Percentiles rank a stretch among this genome's conserved stretches.
These are phyloP conservation scores for Cladosporium oxysporum DNA, from an alignment of 2,329 filamentous ascomycete genomes.

Conservation along the genomic window DNA sequence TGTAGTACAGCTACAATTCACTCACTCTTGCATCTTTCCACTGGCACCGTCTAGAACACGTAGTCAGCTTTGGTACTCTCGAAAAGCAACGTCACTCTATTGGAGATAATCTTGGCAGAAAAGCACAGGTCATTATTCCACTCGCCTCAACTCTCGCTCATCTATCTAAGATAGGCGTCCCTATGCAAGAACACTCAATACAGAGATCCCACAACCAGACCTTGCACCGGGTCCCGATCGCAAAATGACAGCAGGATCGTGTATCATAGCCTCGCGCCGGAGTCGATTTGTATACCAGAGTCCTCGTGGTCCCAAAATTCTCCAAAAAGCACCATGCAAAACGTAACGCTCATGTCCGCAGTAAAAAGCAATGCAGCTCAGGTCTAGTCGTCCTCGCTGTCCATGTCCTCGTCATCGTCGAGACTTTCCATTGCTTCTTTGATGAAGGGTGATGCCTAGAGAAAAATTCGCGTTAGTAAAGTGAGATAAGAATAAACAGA, in stretches of 20 bases:
- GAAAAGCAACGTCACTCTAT: not conserved
- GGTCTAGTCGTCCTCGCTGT: slow-evolving; percentile 48
- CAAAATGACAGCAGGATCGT: not conserved
- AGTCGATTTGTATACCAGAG: not conserved
- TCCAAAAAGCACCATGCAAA: not conserved
- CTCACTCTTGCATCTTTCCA: too few relatives aligned
- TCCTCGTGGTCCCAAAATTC: not conserved
- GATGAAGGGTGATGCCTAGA: slow-evolving; percentile 84
- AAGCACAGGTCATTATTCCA: not conserved
- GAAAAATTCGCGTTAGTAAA: not conserved
- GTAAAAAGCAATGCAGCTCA: not conserved
- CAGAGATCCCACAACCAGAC: not conserved
- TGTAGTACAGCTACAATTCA: too few relatives aligned
- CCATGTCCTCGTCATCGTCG: slow-evolving; percentile 70
- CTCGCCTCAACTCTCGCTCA: not conserved
- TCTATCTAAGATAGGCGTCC: not conserved
- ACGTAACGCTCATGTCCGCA: not conserved
- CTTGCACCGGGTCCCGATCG: not conserved
- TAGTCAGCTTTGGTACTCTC: not conserved
- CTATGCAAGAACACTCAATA: not conserved
- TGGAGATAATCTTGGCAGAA: not conserved
- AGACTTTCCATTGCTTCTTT: slow-evolving; percentile 95
- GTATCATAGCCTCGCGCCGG: not conserved
- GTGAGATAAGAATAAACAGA: not conserved
- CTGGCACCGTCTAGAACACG: not conserved